Conservation (phyloP, 2,329 filamentous ascomycete genomes). For the Didymella glomerata region DNA sequence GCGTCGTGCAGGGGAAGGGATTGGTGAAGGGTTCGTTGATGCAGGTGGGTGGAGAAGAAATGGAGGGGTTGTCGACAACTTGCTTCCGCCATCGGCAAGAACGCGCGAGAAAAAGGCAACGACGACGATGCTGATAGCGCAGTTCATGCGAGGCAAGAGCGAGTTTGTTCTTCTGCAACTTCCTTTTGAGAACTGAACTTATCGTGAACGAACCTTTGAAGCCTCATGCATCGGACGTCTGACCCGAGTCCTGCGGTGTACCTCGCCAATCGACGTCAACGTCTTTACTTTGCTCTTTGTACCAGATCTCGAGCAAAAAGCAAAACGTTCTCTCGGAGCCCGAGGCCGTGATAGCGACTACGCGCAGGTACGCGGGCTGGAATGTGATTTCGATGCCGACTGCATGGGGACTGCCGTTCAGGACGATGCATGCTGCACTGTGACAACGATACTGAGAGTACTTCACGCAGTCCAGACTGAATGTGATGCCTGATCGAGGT, state of each 20-base stretch:
- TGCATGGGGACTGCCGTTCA: neutral
- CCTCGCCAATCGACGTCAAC: slow-evolving; percentile 13
- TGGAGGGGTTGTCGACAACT: neutral
- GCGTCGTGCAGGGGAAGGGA: slow-evolving; percentile 8
- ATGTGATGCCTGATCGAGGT: neutral
- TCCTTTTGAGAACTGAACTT: slow-evolving; percentile 5
- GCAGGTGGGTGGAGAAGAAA: slow-evolving; percentile 3
- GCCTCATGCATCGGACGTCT: neutral
- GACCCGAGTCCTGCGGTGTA: neutral
- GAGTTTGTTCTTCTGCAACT: slow-evolving; percentile 1
- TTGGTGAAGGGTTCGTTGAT: slow-evolving; percentile 2
- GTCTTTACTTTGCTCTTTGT: slow-evolving; percentile 11
- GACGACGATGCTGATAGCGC: neutral
- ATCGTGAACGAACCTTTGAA: slow-evolving; percentile 2
- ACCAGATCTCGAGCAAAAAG: slow-evolving; percentile 8
- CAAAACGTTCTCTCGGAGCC: neutral
- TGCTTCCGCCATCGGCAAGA: slow-evolving; percentile 1
- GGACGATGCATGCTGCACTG: neutral
- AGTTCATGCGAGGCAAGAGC: neutral
- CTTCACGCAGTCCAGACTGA: neutral
- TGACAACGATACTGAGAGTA: neutral
- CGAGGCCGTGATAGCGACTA: neutral
- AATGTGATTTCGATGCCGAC: neutral
- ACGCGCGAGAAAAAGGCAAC: slow-evolving; percentile 4
- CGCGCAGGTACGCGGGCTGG: neutral